phyloP scores from a whole-genome alignment of 2,329 filamentous ascomycete genomes.

The Dactylellina cionopaga region DNA sequence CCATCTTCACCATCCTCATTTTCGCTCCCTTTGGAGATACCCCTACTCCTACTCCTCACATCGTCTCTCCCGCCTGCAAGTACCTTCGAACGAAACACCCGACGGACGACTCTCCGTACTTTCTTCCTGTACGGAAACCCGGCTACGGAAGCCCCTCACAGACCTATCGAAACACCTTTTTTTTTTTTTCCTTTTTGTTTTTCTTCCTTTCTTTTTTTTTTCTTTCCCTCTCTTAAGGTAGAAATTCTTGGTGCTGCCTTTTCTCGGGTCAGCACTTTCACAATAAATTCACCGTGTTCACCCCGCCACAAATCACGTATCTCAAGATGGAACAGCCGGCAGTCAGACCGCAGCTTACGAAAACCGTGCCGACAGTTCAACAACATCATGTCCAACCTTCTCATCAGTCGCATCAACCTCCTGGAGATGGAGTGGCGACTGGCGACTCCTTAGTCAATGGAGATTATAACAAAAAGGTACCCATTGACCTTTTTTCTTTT shows the following conservation, averaged over 20 bases:
- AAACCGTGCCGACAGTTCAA: conserved; percentile 52
- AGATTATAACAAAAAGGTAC: conserved; percentile 49
- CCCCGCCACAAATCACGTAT: conserved; percentile 53
- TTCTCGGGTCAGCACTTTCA: conserved; percentile 38
- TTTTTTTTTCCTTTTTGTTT: not conserved
- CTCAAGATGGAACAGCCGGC: conserved; percentile 53
- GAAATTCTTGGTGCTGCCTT: conserved; percentile 48
- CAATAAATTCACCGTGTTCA: conserved; percentile 51
- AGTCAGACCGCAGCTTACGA: conserved; percentile 53
- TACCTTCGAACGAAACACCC: not conserved
- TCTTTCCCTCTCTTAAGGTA: conserved; percentile 13
- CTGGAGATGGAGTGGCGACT: conserved; percentile 15
- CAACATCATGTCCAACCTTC: conserved; percentile 39
- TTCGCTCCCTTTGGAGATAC: too few species aligned
- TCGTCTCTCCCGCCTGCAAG: not conserved
- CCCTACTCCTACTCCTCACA: too few species aligned
- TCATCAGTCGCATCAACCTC: conserved; percentile 34
- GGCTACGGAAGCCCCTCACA: conserved; percentile 37
- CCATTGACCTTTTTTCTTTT: not conserved
- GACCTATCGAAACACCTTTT: not conserved
- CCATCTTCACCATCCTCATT: too few species aligned
- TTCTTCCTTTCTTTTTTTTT: not conserved
- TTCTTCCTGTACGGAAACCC: conserved; percentile 16
- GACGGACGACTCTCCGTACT: not conserved
- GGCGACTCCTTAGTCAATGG: conserved; percentile 43